phyloP scores from a whole-genome alignment of 805 yeast species.

The Zygosaccharomyces rouxii region DNA sequence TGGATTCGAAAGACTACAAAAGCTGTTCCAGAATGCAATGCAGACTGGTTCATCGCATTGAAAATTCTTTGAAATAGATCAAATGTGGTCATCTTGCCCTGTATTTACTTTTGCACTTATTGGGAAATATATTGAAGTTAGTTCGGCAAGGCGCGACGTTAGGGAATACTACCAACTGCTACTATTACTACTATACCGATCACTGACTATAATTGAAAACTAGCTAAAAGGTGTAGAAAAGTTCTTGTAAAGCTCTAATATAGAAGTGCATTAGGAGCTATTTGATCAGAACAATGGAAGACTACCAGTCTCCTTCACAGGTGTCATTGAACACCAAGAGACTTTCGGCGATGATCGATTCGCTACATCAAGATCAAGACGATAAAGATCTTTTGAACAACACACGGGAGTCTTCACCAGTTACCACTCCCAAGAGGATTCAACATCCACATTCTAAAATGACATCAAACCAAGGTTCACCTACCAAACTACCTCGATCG shows the following conservation, averaged over 20 bases:
- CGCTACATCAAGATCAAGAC: slow-evolving; percentile 17
- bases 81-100: background rate
- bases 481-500: slow-evolving; percentile 10
- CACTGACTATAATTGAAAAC: background rate
- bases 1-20: slow-evolving; percentile 12
- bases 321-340: slow-evolving; percentile 23
- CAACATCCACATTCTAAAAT: background rate
- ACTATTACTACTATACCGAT: background rate
- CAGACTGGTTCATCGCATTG: background rate
- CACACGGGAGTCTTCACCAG: slow-evolving; percentile 1
- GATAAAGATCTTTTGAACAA: slow-evolving; percentile 12
- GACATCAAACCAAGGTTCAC: slow-evolving; percentile 1
- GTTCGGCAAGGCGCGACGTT: slow-evolving; percentile 1
- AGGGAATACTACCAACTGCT: background rate
- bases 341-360: slow-evolving; percentile 31
- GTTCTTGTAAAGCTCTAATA: background rate
- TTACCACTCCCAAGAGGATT: slow-evolving; percentile 5
- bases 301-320: slow-evolving; percentile 15
- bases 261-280: too few species aligned
- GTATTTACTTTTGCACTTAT: slow-evolving; percentile 5
- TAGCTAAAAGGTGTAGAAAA: background rate
- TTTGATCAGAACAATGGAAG: background rate
- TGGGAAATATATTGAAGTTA: slow-evolving; percentile 9
- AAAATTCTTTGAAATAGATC: background rate
- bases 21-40: slow-evolving; percentile 10